Evolutionary conservation across 257 asterid species (phyloP), one percentile per base, ranked within the genome.

Genomic region (Gentiana macrophylla): DNA sequence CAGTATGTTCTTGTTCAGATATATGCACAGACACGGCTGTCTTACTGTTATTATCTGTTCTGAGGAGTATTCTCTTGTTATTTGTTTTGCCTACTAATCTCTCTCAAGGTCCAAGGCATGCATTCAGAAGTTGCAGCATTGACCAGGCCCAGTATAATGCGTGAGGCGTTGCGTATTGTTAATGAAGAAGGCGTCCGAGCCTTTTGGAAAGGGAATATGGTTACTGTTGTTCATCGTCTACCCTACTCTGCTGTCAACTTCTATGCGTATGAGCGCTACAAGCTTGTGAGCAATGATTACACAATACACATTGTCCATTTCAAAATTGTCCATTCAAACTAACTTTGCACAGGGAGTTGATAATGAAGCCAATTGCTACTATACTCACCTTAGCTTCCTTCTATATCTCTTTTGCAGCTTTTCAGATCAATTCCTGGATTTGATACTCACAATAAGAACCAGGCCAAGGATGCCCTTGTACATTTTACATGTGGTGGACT

Each of bases 121-220:
- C 95, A 84, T 68, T 82, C 98, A 8, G 94, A 90, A 62, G 94
- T 75, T 60, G 83, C 92, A 44, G 56, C 71, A 52, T 49, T 90
- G 80, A 82, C 86, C 67, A 90, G 84, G 57, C 89, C 95, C 51
- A 64, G 86, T 38, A 71, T 90, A 58, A 79, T 84, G 80, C 82
- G 70, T 1, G 98, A 86, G 74, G 95, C 96, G 4, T 2, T 77
- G 36, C 81, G 91, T 2, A 78, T 90, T 65, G 66, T 79, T 51
- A 70, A 79, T n/a, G 98, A 86, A 68, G 98, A 90, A 67, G 98
- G 96, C 49, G 79, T 90, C 66, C 71, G 87, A 69, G 96, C 98
- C 7, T 90, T 90, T 57, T 90, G 98, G 98, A 90, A 80, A 77
- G 98, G 98, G 63, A 90, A 86, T 70, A 68, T 90, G 74, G 96